phyloP scores from a whole-genome alignment of 1,139 yeast genomes.

The Saccharomyces hybrid region DNA sequence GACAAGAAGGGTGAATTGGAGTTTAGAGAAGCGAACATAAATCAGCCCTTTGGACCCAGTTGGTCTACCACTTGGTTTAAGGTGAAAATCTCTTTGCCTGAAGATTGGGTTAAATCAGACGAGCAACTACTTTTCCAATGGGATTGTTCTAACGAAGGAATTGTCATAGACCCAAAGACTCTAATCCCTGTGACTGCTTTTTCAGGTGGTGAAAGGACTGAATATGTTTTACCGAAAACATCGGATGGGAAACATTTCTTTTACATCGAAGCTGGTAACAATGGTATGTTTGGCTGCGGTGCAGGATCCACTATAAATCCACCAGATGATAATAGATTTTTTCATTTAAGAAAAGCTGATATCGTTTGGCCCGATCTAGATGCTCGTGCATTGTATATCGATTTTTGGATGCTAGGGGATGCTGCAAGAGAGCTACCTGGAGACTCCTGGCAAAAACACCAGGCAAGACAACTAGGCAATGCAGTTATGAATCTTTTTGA shows the following conservation, averaged over 20 bases:
- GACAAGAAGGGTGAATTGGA: conserved; percentile 31
- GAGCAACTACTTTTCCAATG: conserved; percentile 64
- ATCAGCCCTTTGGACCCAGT: conserved; percentile 83
- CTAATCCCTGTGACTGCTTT: conserved; percentile 77
- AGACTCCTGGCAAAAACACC: conserved; percentile 72
- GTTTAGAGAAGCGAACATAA: conserved; percentile 48
- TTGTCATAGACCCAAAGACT: conserved; percentile 51
- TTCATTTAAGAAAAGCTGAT: conserved; percentile 61
- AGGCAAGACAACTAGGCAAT: conserved; percentile 70
- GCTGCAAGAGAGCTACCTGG: conserved; percentile 81
- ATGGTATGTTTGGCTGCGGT: conserved; percentile 90
- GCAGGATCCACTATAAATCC: conserved; percentile 55
- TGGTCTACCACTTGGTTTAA: conserved; percentile 97
- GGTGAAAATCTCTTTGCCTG: conserved; percentile 54
- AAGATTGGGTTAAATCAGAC: conserved; percentile 42
- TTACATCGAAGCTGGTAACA: conserved; percentile 85
- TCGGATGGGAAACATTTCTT: conserved; percentile 36
- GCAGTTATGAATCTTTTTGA: conserved; percentile 79
- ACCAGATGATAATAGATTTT: conserved; percentile 61
- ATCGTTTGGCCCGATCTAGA: conserved; percentile 72
- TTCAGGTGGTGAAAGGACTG: conserved; percentile 77
- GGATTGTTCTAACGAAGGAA: conserved; percentile 83
- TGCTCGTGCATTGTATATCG: conserved; percentile 70
- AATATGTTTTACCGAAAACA: conserved; percentile 56
- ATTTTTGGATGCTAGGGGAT: conserved; percentile 83